These are phyloP conservation scores for Ambrosia artemisiifolia DNA, from an alignment of 129 eudicot species.

Conservation along the genomic window DNA sequence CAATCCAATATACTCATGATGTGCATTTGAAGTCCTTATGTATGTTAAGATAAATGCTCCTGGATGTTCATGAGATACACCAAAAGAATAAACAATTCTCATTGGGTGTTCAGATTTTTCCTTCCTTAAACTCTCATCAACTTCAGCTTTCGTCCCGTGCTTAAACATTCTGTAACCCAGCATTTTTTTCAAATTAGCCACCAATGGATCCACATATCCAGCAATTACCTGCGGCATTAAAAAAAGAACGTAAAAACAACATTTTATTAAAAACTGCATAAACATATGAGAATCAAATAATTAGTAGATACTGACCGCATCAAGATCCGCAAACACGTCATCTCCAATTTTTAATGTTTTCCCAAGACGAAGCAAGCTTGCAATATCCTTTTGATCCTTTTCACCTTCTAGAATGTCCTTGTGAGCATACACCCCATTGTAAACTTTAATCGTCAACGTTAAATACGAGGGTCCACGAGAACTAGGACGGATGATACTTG, in stretches of 20 bases:
- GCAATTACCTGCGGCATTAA: slow-evolving; percentile 68
- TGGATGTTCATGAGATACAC: slow-evolving; percentile 90
- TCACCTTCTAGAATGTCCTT: slow-evolving; percentile 89
- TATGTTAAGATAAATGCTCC: slow-evolving; percentile 80
- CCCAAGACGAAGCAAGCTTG: slow-evolving; percentile 86
- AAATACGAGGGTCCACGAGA: slow-evolving; percentile 81
- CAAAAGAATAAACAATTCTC: slow-evolving; percentile 79
- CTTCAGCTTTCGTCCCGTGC: slow-evolving; percentile 77
- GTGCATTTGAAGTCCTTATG: slow-evolving; percentile 75
- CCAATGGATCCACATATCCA: slow-evolving; percentile 81
- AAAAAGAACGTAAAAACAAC: neutral
- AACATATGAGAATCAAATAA: slow-evolving; percentile 1
- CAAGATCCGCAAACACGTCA: slow-evolving; percentile 75
- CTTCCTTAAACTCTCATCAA: slow-evolving; percentile 66
- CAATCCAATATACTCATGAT: slow-evolving; percentile 85
- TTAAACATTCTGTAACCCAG: slow-evolving; percentile 74
- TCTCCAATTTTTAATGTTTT: slow-evolving; percentile 81
- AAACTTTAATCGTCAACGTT: slow-evolving; percentile 74
- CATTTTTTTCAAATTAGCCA: slow-evolving; percentile 74
- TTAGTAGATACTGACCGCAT: slow-evolving; percentile 48
- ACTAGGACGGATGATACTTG: slow-evolving; percentile 80
- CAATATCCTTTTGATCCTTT: slow-evolving; percentile 77
- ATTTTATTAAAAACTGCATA: neutral
- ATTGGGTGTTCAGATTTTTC: slow-evolving; percentile 76
- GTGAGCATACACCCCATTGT: slow-evolving; percentile 82